Evolutionary conservation across 2,329 filamentous ascomycete genomes (phyloP).

Genomic region (Beauveria sp.): DNA sequence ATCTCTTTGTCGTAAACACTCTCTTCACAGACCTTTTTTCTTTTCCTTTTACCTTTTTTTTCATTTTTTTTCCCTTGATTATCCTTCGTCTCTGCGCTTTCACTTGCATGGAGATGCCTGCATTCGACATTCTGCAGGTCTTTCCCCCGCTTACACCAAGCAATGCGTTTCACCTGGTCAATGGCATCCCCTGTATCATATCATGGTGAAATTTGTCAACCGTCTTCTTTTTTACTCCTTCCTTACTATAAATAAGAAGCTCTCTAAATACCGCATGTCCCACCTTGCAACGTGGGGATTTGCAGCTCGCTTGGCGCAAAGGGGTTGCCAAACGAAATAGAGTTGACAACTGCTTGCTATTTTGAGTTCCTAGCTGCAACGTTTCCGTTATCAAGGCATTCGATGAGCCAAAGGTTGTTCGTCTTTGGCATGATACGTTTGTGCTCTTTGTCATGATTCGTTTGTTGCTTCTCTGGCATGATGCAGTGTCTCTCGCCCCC

Average conservation of each 20-base stretch:
- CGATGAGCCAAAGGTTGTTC: neutral
- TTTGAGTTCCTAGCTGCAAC: neutral
- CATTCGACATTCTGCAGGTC: too few relatives aligned
- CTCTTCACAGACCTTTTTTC: neutral
- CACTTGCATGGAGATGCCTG: too few relatives aligned
- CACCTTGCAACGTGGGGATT: too few relatives aligned
- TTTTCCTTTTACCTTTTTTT: too few relatives aligned
- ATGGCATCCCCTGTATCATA: neutral
- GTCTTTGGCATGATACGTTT: neutral
- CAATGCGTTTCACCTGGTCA: constrained; percentile 1
- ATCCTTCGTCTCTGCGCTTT: too few relatives aligned
- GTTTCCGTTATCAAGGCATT: neutral
- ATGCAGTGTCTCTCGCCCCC: too few relatives aligned
- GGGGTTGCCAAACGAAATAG: neutral
- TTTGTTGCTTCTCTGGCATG: too few relatives aligned
- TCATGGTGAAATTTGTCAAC: neutral
- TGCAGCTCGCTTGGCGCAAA: too few relatives aligned
- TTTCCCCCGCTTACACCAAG: neutral
- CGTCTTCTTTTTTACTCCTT: neutral
- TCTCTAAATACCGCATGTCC: too few relatives aligned
- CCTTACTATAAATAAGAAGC: too few relatives aligned
- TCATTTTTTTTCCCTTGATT: too few relatives aligned
- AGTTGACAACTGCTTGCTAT: neutral
- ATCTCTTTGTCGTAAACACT: neutral
- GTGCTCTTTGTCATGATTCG: too few relatives aligned